phyloP scores from a whole-genome alignment of 1,284 basidiomycete species.

The Fereydounia khargensis region DNA sequence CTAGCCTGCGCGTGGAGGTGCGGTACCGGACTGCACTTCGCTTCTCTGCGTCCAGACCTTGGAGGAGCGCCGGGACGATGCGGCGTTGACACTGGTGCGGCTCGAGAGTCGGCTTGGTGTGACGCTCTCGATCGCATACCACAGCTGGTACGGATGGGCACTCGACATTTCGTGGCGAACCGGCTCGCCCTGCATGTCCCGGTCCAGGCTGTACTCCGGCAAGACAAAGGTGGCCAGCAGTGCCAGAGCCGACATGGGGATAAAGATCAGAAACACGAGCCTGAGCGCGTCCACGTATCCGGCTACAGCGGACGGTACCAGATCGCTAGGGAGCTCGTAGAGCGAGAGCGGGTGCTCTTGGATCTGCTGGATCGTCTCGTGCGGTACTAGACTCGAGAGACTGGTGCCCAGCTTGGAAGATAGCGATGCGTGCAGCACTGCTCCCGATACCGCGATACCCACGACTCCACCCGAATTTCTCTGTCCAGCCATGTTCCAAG shows the following conservation, averaged over 20 bases:
- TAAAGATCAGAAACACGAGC: constrained; percentile 4
- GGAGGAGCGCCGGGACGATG: no score
- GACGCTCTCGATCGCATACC: no score
- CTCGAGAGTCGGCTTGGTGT: no score
- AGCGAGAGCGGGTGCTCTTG: constrained; percentile 3
- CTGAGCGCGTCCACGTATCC: constrained; percentile 4
- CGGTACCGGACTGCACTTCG: no score
- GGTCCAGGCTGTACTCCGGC: constrained; percentile 8
- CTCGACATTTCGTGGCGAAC: no score
- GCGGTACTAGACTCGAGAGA: neutral
- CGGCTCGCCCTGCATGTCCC: constrained; percentile 4
- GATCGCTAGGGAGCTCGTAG: neutral
- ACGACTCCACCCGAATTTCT: constrained; percentile 10
- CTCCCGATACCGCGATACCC: constrained; percentile 1
- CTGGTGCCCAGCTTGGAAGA: neutral
- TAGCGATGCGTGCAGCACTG: constrained; percentile 3
- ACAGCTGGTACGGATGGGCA: no score
- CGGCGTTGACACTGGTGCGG: no score
- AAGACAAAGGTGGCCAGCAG: constrained; percentile 2
- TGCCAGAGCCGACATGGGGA: constrained; percentile 6
- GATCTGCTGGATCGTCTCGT: neutral
- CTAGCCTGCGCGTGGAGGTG: no score
- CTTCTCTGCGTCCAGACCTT: no score
- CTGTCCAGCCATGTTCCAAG: no score
- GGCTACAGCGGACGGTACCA: neutral